phyloP scores from a whole-genome alignment of 352 stramenopile species.

The Saprolegnia diclina region DNA sequence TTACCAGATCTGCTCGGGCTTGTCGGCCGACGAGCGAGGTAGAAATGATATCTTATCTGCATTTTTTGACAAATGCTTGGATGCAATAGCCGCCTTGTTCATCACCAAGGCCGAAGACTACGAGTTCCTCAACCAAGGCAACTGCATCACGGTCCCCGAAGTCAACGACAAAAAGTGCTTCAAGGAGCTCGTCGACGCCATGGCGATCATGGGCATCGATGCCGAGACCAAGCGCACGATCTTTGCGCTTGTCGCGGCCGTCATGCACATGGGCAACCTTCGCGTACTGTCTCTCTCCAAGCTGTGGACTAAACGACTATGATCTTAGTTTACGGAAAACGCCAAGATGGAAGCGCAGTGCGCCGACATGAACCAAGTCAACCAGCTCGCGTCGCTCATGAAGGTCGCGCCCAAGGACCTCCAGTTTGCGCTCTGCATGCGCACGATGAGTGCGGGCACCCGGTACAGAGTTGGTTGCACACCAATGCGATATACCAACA shows the following conservation, averaged over 20 bases:
- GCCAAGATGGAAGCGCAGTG: slow-evolving; percentile 78
- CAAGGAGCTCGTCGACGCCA: slow-evolving; percentile 89
- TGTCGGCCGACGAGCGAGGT: slow-evolving; percentile 61
- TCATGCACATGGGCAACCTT: slow-evolving; percentile 97
- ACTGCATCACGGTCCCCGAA: slow-evolving; percentile 88
- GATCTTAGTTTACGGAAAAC: slow-evolving; percentile 86
- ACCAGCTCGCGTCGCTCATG: slow-evolving; percentile 73
- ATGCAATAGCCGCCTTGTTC: slow-evolving; percentile 38
- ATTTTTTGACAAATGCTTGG: not conserved
- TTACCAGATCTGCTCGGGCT: slow-evolving; percentile 93
- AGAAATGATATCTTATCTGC: not conserved
- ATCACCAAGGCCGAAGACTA: slow-evolving; percentile 87
- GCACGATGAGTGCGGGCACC: slow-evolving; percentile 80
- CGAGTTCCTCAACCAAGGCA: slow-evolving; percentile 91
- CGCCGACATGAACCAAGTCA: slow-evolving; percentile 54
- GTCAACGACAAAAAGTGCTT: slow-evolving; percentile 95
- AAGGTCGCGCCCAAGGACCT: slow-evolving; percentile 78
- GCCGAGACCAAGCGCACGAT: slow-evolving; percentile 90
- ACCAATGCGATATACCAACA: slow-evolving; percentile 7
- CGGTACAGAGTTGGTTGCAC: slow-evolving; percentile 31
- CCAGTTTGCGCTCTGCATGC: slow-evolving; percentile 85
- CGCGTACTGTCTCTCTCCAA: slow-evolving; percentile 43
- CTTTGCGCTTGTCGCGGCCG: slow-evolving; percentile 92
- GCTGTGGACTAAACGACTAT: slow-evolving; percentile 33
- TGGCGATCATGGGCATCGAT: slow-evolving; percentile 87